Conservation (phyloP, 1,139 yeast species). For the Schwanniomyces etchellsii region DNA sequence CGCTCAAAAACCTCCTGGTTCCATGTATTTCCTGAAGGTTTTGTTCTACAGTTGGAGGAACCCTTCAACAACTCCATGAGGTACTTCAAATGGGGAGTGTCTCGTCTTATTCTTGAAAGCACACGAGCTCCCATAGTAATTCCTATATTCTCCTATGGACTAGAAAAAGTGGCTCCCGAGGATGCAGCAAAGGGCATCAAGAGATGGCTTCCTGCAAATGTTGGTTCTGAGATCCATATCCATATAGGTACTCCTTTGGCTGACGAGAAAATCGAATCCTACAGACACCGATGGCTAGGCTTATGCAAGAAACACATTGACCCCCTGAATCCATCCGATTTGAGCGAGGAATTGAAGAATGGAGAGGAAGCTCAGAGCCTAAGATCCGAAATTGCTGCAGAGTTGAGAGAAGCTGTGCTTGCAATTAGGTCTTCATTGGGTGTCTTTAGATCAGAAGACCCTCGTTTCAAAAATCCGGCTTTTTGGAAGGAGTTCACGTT, state of each 20-base stretch:
- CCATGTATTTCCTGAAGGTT: constrained; percentile 94
- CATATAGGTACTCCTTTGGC: constrained; percentile 69
- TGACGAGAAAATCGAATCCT: constrained; percentile 53
- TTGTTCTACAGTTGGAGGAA: constrained; percentile 76
- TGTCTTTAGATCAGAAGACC: constrained; percentile 49
- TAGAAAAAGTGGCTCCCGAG: constrained; percentile 86
- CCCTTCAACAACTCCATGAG: constrained; percentile 85
- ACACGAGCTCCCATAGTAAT: constrained; percentile 80
- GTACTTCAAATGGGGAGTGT: constrained; percentile 93
- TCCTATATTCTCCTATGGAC: constrained; percentile 86
- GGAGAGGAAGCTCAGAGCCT: constrained; percentile 61
- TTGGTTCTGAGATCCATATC: constrained; percentile 65
- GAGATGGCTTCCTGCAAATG: constrained; percentile 57
- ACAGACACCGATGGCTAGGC: constrained; percentile 62
- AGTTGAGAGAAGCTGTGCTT: constrained; percentile 59
- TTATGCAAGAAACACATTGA: constrained; percentile 52
- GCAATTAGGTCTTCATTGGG: constrained; percentile 48
- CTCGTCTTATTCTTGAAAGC: constrained; percentile 76
- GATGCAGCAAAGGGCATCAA: constrained; percentile 50
- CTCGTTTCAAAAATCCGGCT: constrained; percentile 56
- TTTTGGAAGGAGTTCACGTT: constrained; percentile 69
- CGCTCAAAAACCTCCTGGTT: constrained; percentile 78
- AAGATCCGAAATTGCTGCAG: constrained; percentile 67
- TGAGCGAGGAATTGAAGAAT: constrained; percentile 53
- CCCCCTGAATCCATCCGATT: constrained; percentile 47